Percentiles rank a stretch among this genome's conserved stretches.
Evolutionary conservation across 2,329 filamentous ascomycete species (phyloP).

Genomic region (Diaporthe eres): DNA sequence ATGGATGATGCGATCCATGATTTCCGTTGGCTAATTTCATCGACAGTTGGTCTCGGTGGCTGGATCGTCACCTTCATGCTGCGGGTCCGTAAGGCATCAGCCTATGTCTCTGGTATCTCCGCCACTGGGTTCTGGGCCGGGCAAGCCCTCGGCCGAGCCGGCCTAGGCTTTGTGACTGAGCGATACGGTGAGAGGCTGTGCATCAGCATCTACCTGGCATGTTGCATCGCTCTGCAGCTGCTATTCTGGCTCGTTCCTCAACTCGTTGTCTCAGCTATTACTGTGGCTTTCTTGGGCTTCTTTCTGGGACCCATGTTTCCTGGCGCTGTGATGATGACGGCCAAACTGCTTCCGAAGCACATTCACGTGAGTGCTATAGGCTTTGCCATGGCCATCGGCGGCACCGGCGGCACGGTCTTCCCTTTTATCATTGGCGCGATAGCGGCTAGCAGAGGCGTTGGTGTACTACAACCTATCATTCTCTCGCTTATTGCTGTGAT

Average conservation of each 20-base stretch:
- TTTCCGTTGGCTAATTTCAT: neutral
- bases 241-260: slow-evolving; percentile 87
- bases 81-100: slow-evolving; percentile 75
- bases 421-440: slow-evolving; percentile 79
- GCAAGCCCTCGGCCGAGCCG: slow-evolving; percentile 79
- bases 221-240: slow-evolving; percentile 75
- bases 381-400: slow-evolving; percentile 84
- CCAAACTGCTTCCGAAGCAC: slow-evolving; percentile 79
- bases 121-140: slow-evolving; percentile 90
- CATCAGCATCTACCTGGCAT: slow-evolving; percentile 73
- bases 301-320: slow-evolving; percentile 87
- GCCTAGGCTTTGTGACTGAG: slow-evolving; percentile 83
- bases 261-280: slow-evolving; percentile 80
- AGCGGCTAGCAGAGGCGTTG: slow-evolving; percentile 69
- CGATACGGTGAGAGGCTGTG: slow-evolving; percentile 79
- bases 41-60: slow-evolving; percentile 56
- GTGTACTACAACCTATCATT: slow-evolving; percentile 69
- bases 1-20: slow-evolving; percentile 65
- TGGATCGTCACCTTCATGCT: slow-evolving; percentile 93
- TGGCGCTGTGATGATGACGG: slow-evolving; percentile 79
- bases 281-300: slow-evolving; percentile 81
- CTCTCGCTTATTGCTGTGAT: slow-evolving; percentile 63
- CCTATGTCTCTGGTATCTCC: slow-evolving; percentile 81
- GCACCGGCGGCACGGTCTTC: slow-evolving; percentile 77
- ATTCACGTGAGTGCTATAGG: slow-evolving; percentile 86